Base-by-base conservation (phyloP, 805 yeast species). In the Pichia exigua region DNA sequence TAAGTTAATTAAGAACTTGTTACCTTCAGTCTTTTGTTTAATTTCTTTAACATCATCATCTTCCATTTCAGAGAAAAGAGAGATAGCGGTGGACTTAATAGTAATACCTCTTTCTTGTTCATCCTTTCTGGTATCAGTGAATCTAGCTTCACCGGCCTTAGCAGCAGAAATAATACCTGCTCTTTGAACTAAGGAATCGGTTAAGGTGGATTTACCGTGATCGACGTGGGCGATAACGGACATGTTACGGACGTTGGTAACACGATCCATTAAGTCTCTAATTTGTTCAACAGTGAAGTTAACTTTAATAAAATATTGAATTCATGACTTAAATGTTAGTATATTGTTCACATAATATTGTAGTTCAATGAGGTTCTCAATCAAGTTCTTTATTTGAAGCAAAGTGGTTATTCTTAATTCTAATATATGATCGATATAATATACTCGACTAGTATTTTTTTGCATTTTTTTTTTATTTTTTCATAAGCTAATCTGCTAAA, bases 141-240 rank as follows among this genome's bases (percentile, higher is more conserved):
- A 94, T 81, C 99, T 91, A 69, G 98, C 99, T 73, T 94, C 98
- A 85, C 99, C 99, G 61, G 99, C 99, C 81, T 89, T 89, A 70
- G 97, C 97, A 70, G 99, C 97, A 54, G 98, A 94, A 71, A 92
- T 92, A 76, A 94, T 92, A 89, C 99, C 99, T 65, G 99, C 99
- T 71, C 85, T 86, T 82, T 92, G 98, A 69, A 92, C 98, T 73
- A 92, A 86, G 62, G 99, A 94, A 79, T 92, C 99, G 77, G 99
- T 92, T 77, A 92, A 85, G 68, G 99, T 92, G 65, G 97, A 91
- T 78, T 92, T 92, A 81, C 99, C 99, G 83, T 94, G 99, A 84
- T 92, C 99, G 87, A 92, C 98, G 83, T 92, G 99, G 72, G 99
- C 99, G 85, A 94, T 94, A 77, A 92, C 99, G 78, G 98, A 92